These are phyloP conservation scores for Akanthomyces lecanii DNA, from an alignment of 2,329 filamentous ascomycete species.

Conservation along the genomic window DNA sequence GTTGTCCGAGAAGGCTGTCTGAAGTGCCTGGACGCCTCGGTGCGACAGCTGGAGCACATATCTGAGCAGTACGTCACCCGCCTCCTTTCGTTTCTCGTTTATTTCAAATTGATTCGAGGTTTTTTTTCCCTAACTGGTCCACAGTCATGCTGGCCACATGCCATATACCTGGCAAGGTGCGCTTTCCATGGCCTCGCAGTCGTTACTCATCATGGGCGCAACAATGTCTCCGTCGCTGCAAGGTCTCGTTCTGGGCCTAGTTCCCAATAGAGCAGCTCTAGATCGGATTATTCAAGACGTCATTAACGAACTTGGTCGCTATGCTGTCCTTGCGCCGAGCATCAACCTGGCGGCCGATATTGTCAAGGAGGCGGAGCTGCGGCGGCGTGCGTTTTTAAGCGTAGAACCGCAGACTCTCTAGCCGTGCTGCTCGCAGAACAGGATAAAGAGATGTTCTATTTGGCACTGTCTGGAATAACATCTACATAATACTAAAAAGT, in stretches of 20 bases:
- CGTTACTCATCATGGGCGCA: slow-evolving; percentile 76
- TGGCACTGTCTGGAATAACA: too few species aligned
- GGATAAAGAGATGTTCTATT: too few species aligned
- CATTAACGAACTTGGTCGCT: slow-evolving; percentile 69
- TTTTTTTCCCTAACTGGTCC: background rate
- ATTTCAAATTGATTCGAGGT: too few species aligned
- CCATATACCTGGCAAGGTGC: slow-evolving; percentile 84
- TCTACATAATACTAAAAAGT: too few species aligned
- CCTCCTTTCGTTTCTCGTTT: background rate
- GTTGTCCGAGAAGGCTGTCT: slow-evolving; percentile 73
- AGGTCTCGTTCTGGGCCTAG: slow-evolving; percentile 55
- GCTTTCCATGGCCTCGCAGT: slow-evolving; percentile 77
- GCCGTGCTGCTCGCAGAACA: too few species aligned
- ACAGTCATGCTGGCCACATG: slow-evolving; percentile 73
- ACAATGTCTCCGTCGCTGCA: slow-evolving; percentile 73
- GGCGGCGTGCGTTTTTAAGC: slow-evolving; percentile 60
- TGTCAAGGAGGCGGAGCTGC: slow-evolving; percentile 71
- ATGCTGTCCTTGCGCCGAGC: slow-evolving; percentile 71
- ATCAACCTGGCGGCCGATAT: slow-evolving; percentile 74
- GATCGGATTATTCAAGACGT: slow-evolving; percentile 76
- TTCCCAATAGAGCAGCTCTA: slow-evolving; percentile 56
- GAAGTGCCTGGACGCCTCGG: slow-evolving; percentile 75
- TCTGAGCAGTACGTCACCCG: slow-evolving; percentile 61
- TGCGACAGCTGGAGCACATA: slow-evolving; percentile 76
- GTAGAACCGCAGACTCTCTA: slow-evolving; percentile 24